Percentiles rank a stretch among this genome's conserved stretches.
phyloP scores from a whole-genome alignment of 306 rosid species.

The Rubus idaeus region DNA sequence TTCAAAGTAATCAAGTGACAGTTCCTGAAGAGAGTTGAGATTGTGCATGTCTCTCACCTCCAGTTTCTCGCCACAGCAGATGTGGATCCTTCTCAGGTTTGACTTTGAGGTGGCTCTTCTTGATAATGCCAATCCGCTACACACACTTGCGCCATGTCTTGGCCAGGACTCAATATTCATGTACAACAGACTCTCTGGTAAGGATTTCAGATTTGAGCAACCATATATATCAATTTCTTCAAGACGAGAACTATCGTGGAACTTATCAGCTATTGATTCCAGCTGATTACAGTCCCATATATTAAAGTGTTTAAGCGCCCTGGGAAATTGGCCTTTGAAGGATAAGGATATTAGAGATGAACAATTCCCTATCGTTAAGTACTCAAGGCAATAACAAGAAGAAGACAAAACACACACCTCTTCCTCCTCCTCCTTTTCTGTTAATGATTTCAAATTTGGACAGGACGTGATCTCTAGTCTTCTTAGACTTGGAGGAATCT shows the following conservation, averaged over 20 bases:
- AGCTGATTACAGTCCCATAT: slow-evolving; percentile 13
- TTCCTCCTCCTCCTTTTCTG: background rate
- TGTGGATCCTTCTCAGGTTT: background rate
- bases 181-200: slow-evolving; percentile 2
- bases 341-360: slow-evolving; percentile 16
- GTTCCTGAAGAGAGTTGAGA: slow-evolving; percentile 13
- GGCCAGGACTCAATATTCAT: background rate
- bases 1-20: background rate
- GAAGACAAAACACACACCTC: background rate
- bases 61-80: background rate
- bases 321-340: slow-evolving; percentile 14
- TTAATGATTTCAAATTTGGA: background rate
- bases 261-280: slow-evolving; percentile 13
- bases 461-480: background rate
- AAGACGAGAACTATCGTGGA: background rate
- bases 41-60: slow-evolving; percentile 1
- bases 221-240: slow-evolving; percentile 7
- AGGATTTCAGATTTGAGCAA: slow-evolving; percentile 17
- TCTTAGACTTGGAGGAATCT: background rate
- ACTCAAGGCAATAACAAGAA: slow-evolving; percentile 3
- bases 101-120: no score
- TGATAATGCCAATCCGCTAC: no score
- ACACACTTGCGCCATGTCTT: background rate
- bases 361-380: slow-evolving; percentile 9
- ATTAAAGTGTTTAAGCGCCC: slow-evolving; percentile 9